Evolutionary conservation across 1,284 basidiomycete genomes (phyloP), one percentile per base, ranked within the genome.

Genomic region (Irpex sp.): DNA sequence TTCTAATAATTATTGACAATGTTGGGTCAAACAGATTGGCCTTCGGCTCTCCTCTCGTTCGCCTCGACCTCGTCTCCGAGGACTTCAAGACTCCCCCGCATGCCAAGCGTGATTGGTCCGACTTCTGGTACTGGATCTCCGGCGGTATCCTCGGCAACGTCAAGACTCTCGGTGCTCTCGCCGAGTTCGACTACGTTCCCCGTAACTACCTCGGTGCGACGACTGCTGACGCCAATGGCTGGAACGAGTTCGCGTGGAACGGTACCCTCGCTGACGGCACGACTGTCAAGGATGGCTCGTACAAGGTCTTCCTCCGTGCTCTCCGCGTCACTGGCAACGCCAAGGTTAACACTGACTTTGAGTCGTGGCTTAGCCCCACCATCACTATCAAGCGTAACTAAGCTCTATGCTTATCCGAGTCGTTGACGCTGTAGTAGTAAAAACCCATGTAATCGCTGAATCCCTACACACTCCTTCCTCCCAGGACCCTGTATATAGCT

Each of bases 261-360:
- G 59, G 59, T 8, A 74, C 72, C 0, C 88, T 86, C 66, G 77
- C 81, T 1, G 87, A 88, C 68, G 85, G 85, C 0, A 86, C 85
- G 0, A 70, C 68, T 1, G 84, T 91, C 26, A 78, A 84, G 1
- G 83, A 85, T 65, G 89, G 89, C 5, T 71, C 74, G 5, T 91
- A 89, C 75, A 79, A 79, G 57, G 67, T 89, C 65, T 78, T 90
- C 9, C 64, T 90, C 9, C 81, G 87, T 8, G 85, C 84, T 3
- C 73, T 88, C 63, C 82, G 79, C 64, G 82, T 88, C 37, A 85
- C 84, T 6, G 86, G 87, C 3, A 74, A 88, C 67, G 73, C 79
- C 4, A 77, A 68, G n/a, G 79, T 78, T 31, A 79, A 85, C 66
- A 76, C 76, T 48, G 85, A 88, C 70, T 90, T 84, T 68, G 86